These are phyloP conservation scores for Pyrenophora graminea DNA, from an alignment of 2,329 filamentous ascomycete genomes.

Conservation along the genomic window DNA sequence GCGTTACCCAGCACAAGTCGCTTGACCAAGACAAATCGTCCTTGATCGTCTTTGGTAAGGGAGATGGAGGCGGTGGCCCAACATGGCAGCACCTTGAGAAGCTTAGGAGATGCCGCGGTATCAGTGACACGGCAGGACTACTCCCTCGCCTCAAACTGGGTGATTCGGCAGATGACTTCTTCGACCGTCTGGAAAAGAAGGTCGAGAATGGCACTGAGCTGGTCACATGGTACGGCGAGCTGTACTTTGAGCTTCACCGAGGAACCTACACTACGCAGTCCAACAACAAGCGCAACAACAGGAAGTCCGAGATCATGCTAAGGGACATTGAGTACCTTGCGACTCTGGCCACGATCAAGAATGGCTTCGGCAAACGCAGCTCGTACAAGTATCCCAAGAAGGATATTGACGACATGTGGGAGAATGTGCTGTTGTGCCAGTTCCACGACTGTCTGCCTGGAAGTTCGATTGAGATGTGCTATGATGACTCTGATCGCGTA, in stretches of 20 bases:
- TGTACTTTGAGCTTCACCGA: constrained; percentile 96
- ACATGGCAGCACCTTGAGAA: constrained; percentile 95
- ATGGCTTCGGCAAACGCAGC: constrained; percentile 52
- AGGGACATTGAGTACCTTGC: constrained; percentile 87
- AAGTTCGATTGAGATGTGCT: constrained; percentile 96
- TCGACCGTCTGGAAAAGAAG: constrained; percentile 81
- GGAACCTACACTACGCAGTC: constrained; percentile 97
- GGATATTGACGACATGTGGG: constrained; percentile 96
- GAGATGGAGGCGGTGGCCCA: constrained; percentile 92
- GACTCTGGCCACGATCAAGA: constrained; percentile 78
- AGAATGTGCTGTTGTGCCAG: constrained; percentile 85
- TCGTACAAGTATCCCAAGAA: constrained; percentile 88
- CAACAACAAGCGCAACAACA: constrained; percentile 95
- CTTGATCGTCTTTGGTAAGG: constrained; percentile 92
- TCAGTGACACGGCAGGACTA: constrained; percentile 82
- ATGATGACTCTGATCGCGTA: constrained; percentile 86
- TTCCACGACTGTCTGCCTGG: constrained; percentile 98
- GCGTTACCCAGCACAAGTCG: constrained; percentile 90
- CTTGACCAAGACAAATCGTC: constrained; percentile 91
- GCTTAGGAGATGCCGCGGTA: constrained; percentile 85
- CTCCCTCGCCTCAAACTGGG: constrained; percentile 89
- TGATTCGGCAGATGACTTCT: constrained; percentile 91
- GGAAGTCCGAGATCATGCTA: constrained; percentile 80
- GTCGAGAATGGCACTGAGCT: constrained; percentile 68
- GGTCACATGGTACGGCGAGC: constrained; percentile 95